These are phyloP conservation scores for Pythium plurisporium DNA, from an alignment of 352 stramenopile species.

Conservation along the genomic window DNA sequence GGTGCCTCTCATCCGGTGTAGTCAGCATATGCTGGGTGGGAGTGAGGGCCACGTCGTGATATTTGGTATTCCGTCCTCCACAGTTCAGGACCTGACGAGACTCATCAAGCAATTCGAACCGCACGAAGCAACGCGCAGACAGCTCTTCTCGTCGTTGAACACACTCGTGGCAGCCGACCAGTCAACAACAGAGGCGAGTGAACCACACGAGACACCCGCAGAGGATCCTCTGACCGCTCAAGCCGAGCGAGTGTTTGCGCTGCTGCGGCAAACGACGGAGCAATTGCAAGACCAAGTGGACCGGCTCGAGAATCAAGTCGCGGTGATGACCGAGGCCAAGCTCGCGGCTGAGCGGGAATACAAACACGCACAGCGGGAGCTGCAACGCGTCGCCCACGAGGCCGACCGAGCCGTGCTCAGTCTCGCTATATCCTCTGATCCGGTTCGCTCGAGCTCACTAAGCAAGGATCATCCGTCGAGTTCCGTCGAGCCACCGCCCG, in stretches of 20 bases:
- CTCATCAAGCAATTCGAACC: background rate
- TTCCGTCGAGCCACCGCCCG: background rate
- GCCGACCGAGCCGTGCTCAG: slow-evolving; percentile 33
- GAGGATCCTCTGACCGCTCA: slow-evolving; percentile 22
- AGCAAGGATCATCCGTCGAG: too few relatives aligned
- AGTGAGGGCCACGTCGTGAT: background rate
- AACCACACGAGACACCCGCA: background rate
- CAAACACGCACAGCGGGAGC: slow-evolving; percentile 19
- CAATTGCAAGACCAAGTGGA: slow-evolving; percentile 28
- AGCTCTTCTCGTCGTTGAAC: background rate
- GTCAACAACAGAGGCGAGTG: background rate
- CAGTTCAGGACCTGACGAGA: background rate
- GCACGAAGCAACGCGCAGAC: background rate
- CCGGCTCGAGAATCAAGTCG: slow-evolving; percentile 25
- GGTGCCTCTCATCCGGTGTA: slow-evolving; percentile 2
- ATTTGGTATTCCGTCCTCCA: background rate
- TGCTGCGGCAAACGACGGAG: slow-evolving; percentile 23
- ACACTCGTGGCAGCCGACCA: background rate
- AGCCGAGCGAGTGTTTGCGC: slow-evolving; percentile 26
- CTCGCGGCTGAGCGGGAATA: slow-evolving; percentile 27
- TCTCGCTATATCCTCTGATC: slow-evolving; percentile 21
- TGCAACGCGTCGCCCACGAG: slow-evolving; percentile 27
- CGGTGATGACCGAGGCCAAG: slow-evolving; percentile 18
- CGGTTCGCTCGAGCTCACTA: too few relatives aligned
- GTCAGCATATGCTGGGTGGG: background rate